A percentile compares a stretch with the other conserved stretches of the same genome.
phyloP scores from a whole-genome alignment of 805 yeast genomes.

The Hanseniaspora hatyaiensis region DNA sequence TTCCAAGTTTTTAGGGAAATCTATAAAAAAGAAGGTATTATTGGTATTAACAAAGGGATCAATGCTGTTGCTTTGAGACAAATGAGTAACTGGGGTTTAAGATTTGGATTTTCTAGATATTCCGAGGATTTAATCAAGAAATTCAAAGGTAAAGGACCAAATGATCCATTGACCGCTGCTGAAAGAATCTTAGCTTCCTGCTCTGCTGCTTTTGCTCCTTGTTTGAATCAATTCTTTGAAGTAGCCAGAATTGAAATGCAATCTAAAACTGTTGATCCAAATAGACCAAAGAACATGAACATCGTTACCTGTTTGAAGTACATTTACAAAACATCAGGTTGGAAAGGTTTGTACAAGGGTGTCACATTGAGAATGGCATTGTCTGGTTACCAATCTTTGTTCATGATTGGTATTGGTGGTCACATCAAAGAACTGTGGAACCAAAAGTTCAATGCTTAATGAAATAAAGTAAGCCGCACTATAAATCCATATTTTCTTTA shows the following conservation, averaged over 20 bases:
- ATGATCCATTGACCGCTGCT: slow-evolving; percentile 51
- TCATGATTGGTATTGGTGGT: slow-evolving; percentile 97
- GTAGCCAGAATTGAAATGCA: slow-evolving; percentile 98
- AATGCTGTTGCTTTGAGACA: slow-evolving; percentile 98
- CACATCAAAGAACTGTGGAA: slow-evolving; percentile 67
- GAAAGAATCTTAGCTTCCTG: slow-evolving; percentile 81
- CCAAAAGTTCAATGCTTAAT: slow-evolving; percentile 3
- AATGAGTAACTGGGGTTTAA: slow-evolving; percentile 97
- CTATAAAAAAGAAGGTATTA: slow-evolving; percentile 72
- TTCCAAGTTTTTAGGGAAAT: slow-evolving; percentile 81
- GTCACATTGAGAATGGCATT: slow-evolving; percentile 94
- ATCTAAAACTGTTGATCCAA: slow-evolving; percentile 84
- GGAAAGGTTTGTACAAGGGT: slow-evolving; percentile 88
- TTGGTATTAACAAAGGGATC: slow-evolving; percentile 94
- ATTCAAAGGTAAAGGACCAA: slow-evolving; percentile 45
- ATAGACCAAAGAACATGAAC: slow-evolving; percentile 82
- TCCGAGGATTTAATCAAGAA: slow-evolving; percentile 76
- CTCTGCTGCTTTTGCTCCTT: slow-evolving; percentile 92
- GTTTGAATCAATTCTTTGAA: slow-evolving; percentile 99
- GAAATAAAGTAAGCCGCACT: not conserved
- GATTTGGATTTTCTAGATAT: slow-evolving; percentile 84
- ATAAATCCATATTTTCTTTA: not conserved
- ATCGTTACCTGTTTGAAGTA: slow-evolving; percentile 69
- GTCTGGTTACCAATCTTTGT: slow-evolving; percentile 96
- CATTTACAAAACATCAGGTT: slow-evolving; percentile 70